Evolutionary conservation across 1,284 basidiomycete genomes (phyloP), one percentile per base, ranked within the genome.

Genomic region (Hymenochaete sp.): DNA sequence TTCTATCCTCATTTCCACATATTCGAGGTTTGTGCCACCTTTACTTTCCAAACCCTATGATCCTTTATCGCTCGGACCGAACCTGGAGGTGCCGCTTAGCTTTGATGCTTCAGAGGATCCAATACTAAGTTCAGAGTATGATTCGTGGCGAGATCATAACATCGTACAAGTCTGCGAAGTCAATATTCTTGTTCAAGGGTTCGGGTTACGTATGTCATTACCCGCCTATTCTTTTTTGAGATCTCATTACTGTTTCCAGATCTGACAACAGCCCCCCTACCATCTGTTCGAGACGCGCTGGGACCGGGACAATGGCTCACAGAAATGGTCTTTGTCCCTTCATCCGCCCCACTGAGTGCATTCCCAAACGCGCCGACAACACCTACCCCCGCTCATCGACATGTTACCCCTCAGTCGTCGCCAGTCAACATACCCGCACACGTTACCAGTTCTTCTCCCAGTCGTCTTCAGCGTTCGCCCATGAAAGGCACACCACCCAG

Each of bases 111-210:
- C 22, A 43, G 3, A 53, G 52, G 59, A 67, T 37, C 56, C 62
- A 42, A 50, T 61, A 38, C 53, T 61, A 36, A 53, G 64, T 16
- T 57, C 66, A 5, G 73, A 77, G 45, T 82, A 75, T 71, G 78
- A 81, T 42, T 62, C 67, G 33, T 77, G 75, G 65, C 73, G 74
- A 1, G 80, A 83, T 55, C 79, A 82, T 45, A 62, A 66, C 9
- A 67, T 60, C 5, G 74, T 87, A 50, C 74, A 82, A 31, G 50
- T 86, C 4, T 77, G 70, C 45, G 78, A 82, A 60, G 67, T 83
- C 7, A 68, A 68, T 37, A 58, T 82, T 10, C 62, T 64, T 24
- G 71, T 70, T 44, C 67, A 74, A 47, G 71, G 71, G 22, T 36
- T 53, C 26, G 47, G 51, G 3, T 67, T 73, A 52, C 59, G 75